Evolutionary conservation across 2,329 filamentous ascomycete genomes (phyloP).

Genomic region (Waltergamsia citrina): DNA sequence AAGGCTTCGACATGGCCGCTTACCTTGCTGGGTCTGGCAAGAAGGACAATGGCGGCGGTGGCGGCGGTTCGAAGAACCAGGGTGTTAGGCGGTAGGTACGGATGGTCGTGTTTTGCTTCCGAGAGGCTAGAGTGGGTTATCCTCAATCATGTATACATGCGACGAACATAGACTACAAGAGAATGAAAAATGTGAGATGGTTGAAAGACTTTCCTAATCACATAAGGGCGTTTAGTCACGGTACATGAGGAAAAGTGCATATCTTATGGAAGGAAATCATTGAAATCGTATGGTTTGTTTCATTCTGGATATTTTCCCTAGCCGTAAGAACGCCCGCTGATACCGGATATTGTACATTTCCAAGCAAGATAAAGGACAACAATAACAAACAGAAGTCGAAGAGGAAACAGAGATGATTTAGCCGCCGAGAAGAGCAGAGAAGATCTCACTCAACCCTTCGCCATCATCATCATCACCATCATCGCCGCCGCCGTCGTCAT

Average conservation of each 20-base stretch:
- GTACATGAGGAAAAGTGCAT: too few species aligned
- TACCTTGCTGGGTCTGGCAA: constrained; percentile 50
- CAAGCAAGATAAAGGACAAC: background rate
- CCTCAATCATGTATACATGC: too few species aligned
- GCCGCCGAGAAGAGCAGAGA: background rate
- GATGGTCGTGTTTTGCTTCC: background rate
- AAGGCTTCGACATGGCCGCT: constrained; percentile 52
- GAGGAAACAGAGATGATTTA: background rate
- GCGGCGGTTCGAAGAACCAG: constrained; percentile 25
- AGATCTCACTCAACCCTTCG: background rate
- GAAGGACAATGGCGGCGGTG: constrained; percentile 21
- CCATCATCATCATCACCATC: background rate
- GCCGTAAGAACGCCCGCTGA: too few species aligned
- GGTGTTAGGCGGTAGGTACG: constrained; percentile 23
- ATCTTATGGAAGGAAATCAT: too few species aligned
- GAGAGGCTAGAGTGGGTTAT: too few species aligned
- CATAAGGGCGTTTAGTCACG: too few species aligned
- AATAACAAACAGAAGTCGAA: background rate
- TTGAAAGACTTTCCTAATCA: too few species aligned
- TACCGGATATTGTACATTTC: too few species aligned
- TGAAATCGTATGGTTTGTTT: too few species aligned
- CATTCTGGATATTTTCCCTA: too few species aligned
- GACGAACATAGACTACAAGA: too few species aligned
- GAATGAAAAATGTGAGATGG: too few species aligned
- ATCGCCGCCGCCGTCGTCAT: background rate